phyloP scores from a whole-genome alignment of 305 asterid species.

The Solanum aculeatissimum region DNA sequence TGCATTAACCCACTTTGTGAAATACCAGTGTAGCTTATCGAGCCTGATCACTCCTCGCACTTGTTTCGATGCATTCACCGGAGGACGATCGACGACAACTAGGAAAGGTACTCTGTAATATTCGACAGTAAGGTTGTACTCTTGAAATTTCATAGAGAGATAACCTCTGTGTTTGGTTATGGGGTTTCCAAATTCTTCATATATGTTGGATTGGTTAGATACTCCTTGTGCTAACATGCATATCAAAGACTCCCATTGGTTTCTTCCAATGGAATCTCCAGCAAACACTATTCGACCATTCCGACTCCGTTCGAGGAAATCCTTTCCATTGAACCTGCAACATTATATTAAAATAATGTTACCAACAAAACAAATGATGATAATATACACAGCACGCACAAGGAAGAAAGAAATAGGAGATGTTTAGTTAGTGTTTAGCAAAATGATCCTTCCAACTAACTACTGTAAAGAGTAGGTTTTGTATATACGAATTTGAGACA shows the following conservation, averaged over 20 bases:
- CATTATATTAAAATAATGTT: neutral
- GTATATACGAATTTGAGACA: too few species aligned
- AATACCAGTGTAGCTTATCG: slow-evolving; percentile 64
- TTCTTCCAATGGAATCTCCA: slow-evolving; percentile 87
- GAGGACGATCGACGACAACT: slow-evolving; percentile 46
- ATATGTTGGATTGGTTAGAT: slow-evolving; percentile 36
- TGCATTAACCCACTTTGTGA: slow-evolving; percentile 58
- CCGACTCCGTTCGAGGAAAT: slow-evolving; percentile 35
- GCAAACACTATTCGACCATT: slow-evolving; percentile 64
- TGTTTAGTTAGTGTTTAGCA: neutral
- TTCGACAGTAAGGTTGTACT: slow-evolving; percentile 64
- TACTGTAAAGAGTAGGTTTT: too few species aligned
- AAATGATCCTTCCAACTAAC: neutral
- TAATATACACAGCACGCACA: neutral
- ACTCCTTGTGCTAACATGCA: slow-evolving; percentile 84
- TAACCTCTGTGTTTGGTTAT: slow-evolving; percentile 78
- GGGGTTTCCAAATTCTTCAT: slow-evolving; percentile 63
- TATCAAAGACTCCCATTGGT: slow-evolving; percentile 92
- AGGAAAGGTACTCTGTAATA: slow-evolving; percentile 81
- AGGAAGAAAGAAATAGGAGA: neutral
- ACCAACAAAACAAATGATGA: neutral
- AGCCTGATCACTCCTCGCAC: slow-evolving; percentile 51
- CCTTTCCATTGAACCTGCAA: slow-evolving; percentile 57
- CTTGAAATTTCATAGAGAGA: slow-evolving; percentile 58
- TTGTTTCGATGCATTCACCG: slow-evolving; percentile 29